Evolutionary conservation across 352 stramenopile species (phyloP).

Genomic region (Pythium grandisporangium): DNA sequence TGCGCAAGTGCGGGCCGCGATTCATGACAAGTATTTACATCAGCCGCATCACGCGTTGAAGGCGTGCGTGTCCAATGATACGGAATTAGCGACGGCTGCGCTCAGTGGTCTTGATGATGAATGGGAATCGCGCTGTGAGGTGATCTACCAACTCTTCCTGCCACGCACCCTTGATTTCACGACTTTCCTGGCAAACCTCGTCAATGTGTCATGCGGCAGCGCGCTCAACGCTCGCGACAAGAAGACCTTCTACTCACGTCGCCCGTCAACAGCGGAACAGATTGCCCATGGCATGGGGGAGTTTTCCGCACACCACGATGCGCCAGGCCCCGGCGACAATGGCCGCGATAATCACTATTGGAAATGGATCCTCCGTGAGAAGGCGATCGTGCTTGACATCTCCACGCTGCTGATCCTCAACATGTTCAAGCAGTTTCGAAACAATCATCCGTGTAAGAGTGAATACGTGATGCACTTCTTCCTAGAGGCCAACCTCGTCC

Average conservation of each 20-base stretch:
- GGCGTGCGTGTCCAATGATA: slow-evolving; percentile 24
- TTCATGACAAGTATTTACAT: slow-evolving; percentile 73
- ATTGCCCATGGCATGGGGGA: slow-evolving; percentile 31
- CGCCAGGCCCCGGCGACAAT: slow-evolving; percentile 17
- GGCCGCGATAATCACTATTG: slow-evolving; percentile 62
- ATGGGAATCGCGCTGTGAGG: slow-evolving; percentile 60
- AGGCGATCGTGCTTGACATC: slow-evolving; percentile 67
- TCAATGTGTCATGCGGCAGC: slow-evolving; percentile 55
- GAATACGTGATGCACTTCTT: slow-evolving; percentile 81
- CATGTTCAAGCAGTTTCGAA: slow-evolving; percentile 72
- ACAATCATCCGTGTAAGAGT: slow-evolving; percentile 61
- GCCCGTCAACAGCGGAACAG: slow-evolving; percentile 38
- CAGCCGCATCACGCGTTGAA: slow-evolving; percentile 51
- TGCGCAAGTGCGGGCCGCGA: slow-evolving; percentile 38
- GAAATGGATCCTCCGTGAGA: slow-evolving; percentile 80
- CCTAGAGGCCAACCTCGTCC: slow-evolving; percentile 59
- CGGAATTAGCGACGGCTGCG: slow-evolving; percentile 28
- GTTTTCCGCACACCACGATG: slow-evolving; percentile 25
- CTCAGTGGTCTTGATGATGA: slow-evolving; percentile 56
- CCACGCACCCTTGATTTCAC: slow-evolving; percentile 66
- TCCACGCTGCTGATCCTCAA: slow-evolving; percentile 52
- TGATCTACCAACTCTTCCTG: slow-evolving; percentile 61
- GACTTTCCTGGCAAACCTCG: slow-evolving; percentile 52
- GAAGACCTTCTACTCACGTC: slow-evolving; percentile 68
- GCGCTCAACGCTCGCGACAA: slow-evolving; percentile 69